Conservation (phyloP, 164 flowering plant genomes). For the Stephania japonica region DNA sequence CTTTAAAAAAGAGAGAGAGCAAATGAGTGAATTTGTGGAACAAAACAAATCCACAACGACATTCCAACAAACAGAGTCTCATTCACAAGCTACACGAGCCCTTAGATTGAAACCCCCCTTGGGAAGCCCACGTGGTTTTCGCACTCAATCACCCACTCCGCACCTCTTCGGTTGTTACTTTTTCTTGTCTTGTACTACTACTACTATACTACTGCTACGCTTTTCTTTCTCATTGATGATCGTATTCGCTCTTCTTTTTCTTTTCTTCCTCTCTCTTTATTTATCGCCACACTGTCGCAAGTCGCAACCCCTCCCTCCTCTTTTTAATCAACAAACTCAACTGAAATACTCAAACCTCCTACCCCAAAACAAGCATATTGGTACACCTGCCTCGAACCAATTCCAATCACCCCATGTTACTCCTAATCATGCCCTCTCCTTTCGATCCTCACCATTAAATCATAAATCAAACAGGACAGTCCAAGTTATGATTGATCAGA, state of each 20-base stretch:
- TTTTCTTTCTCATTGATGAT: no score
- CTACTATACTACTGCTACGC: background rate
- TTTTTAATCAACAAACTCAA: background rate
- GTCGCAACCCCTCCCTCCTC: background rate
- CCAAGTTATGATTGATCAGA: background rate
- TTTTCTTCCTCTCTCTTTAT: no score
- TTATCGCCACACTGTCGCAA: background rate
- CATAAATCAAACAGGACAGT: no score
- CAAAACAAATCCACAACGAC: background rate
- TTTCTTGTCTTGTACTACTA: background rate
- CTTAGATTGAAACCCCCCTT: constrained; percentile 1
- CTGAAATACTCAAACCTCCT: background rate
- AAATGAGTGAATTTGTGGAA: background rate
- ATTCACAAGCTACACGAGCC: background rate
- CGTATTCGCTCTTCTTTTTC: no score
- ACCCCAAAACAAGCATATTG: background rate
- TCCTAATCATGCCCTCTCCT: background rate
- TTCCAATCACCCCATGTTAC: background rate
- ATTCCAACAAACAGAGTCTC: background rate
- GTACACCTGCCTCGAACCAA: background rate
- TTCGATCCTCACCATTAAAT: background rate
- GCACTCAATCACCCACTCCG: background rate
- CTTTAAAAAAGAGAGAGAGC: background rate
- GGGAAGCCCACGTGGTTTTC: background rate
- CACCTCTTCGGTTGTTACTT: background rate